Evolutionary conservation across 805 yeast species (phyloP), one percentile per base, ranked within the genome.

Genomic region (Clavispora fructus): DNA sequence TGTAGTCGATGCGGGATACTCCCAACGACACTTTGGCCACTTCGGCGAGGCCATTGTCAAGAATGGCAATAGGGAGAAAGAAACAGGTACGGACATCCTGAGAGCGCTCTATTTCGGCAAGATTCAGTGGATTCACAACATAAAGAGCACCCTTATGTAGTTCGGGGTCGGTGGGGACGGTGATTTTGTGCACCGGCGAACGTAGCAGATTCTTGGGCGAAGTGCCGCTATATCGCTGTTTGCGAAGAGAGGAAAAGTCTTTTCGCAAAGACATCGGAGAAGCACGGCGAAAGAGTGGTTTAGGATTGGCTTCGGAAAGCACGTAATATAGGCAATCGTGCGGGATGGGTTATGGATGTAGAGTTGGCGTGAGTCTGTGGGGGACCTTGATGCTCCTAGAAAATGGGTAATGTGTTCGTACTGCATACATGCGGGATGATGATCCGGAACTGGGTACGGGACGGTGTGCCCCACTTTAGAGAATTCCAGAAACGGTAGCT

Each of bases 121-220:
- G 25, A 35, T 45, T 39, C 30, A 43, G 33, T 7, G 58, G 58
- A 13, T 51, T 48, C 13, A 52, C 54, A 29, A 54, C 45, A 35
- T 26, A 44, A 8, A 45, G 39, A 13, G 28, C 31, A 11, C 54
- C 57, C 35, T 39, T 40, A 40, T 40, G 48, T 14, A 51, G 40
- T 23, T 50, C 42, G 41, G 46, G 30, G 23, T 35, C 47, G 13
- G 55, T 46, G n/a, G 57, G 55, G 40, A 54, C 46, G 16, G 38
- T 32, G 39, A 53, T 49, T 29, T 32, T 43, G 31, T 43, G 50
- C 31, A 42, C 50, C 30, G 46, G 31, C 13, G 13, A 17, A 4
- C 39, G 29, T 42, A 54, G 57, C 28, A 40, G 50, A 38, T 54
- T 53, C 33, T 49, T 55, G 19, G 58, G 58, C 41, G 42, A 35